Base-by-base conservation (phyloP, 176 grass and related monocot species). In the Rhipidocladum racemiflorum region DNA sequence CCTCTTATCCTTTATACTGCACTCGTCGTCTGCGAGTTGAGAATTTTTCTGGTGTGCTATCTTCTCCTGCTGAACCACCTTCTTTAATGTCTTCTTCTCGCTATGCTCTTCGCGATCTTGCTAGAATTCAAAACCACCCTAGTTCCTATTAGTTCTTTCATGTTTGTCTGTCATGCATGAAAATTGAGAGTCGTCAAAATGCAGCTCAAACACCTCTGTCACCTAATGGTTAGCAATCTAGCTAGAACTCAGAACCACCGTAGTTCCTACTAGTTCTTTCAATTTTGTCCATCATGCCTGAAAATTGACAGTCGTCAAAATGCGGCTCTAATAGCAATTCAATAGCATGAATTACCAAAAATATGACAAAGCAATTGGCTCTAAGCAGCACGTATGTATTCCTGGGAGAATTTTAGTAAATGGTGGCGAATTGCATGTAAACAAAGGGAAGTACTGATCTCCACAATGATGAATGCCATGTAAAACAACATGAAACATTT, bases 401-500 rank as follows among this genome's bases (percentile, higher is more conserved):
- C 20, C 72, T 72, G 35, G 4, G n/a, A 9, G 23, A 48, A 61
- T 36, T 53, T 30, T 8, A 54, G 68, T 43, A 65, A 36, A 81
- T 62, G 7, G 21, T 48, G 34, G 1, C 70, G 24, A 44, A 77
- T 55, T 82, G 63, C 40, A 85, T 81, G 72, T 71, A 70, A 73
- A 77, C 1, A 85, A 29, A 23, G 43, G 65, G 72, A 50, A 24
- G 76, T 35, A 81, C 16, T 46, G 62, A 81, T 76, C 15, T 4
- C 4, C 65, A 70, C 4, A 62, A 68, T 28, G 34, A 45, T 43
- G 29, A 9, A 80, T 40, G 42, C 21, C 45, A 63, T 44, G 73
- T 45, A 69, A 75, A 57, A 80, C 9, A 53, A 18, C 68, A 84
- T 39, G 40, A 66, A 5, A 4, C 75, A 79, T 66, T 88, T 42